These are phyloP conservation scores for Dendrobium officinale DNA, from an alignment of 106 monocot species.

Conservation along the genomic window DNA sequence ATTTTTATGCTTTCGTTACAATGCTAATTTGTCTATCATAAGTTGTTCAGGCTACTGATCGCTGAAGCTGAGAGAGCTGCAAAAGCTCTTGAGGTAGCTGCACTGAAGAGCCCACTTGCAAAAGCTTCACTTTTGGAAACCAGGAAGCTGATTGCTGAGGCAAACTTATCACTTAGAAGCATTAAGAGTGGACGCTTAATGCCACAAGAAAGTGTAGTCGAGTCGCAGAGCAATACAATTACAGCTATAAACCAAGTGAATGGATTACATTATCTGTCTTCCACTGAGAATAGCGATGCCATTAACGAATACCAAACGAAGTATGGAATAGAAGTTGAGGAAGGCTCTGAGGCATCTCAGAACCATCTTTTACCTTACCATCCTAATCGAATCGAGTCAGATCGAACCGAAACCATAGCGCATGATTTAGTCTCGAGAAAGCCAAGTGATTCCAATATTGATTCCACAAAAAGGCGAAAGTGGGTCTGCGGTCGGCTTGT, in stretches of 20 bases:
- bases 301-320: slow-evolving; percentile 8
- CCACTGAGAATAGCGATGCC: not conserved
- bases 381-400: not conserved
- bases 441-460: not conserved
- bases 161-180: slow-evolving; percentile 50
- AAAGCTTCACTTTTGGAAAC: slow-evolving; percentile 84
- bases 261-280: slow-evolving; percentile 24
- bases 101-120: slow-evolving; percentile 70
- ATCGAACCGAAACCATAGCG: not conserved
- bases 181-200: slow-evolving; percentile 29
- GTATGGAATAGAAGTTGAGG: not conserved
- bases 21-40: not conserved
- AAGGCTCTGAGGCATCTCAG: no score
- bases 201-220: slow-evolving; percentile 8
- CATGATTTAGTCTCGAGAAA: not conserved
- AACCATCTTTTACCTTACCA: no score
- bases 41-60: slow-evolving; percentile 60
- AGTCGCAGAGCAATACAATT: not conserved
- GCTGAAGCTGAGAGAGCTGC: slow-evolving; percentile 92
- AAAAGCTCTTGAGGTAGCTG: slow-evolving; percentile 74
- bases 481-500: slow-evolving; percentile 54
- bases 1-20: no score
- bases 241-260: slow-evolving; percentile 16
- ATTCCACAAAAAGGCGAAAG: slow-evolving; percentile 19
- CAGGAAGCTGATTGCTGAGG: slow-evolving; percentile 76